These are phyloP conservation scores for Mycena galericulata DNA, from an alignment of 768 basidiomycete genomes.

Conservation along the genomic window DNA sequence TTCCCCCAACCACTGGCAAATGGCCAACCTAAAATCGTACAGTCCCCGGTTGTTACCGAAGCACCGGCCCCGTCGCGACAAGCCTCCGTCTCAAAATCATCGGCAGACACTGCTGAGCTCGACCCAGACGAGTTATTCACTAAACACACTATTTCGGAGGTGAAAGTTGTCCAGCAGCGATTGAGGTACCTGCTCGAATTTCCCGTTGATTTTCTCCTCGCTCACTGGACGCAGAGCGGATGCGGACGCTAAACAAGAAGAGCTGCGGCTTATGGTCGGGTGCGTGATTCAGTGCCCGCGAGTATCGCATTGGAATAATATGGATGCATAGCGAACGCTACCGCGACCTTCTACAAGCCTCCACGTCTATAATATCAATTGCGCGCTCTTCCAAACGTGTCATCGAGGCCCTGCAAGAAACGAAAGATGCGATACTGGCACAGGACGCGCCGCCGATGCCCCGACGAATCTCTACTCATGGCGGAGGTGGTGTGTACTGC, in stretches of 20 bases:
- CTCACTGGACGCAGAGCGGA: constrained; percentile 64
- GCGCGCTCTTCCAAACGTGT: constrained; percentile 76
- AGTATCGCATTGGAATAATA: constrained; percentile 44
- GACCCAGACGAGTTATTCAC: constrained; percentile 83
- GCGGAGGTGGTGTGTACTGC: constrained; percentile 57
- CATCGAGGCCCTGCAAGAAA: constrained; percentile 70
- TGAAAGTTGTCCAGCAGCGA: constrained; percentile 73
- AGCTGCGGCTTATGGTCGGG: constrained; percentile 92
- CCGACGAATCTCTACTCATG: constrained; percentile 49
- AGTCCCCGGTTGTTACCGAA: constrained; percentile 18
- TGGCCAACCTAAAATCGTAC: constrained; percentile 36
- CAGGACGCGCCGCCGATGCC: constrained; percentile 60
- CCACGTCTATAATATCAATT: constrained; percentile 85
- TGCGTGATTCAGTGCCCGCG: constrained; percentile 57
- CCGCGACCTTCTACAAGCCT: constrained; percentile 87
- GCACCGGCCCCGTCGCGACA: constrained; percentile 4
- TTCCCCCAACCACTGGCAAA: constrained; percentile 38
- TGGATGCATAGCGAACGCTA: constrained; percentile 89
- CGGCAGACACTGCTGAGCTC: constrained; percentile 47
- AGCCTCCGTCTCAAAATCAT: constrained; percentile 37
- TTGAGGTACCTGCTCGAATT: constrained; percentile 62
- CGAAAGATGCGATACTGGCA: constrained; percentile 63
- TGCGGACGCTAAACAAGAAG: constrained; percentile 90
- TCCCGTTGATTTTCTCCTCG: not conserved
- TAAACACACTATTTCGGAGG: constrained; percentile 77